Evolutionary conservation across 2,329 filamentous ascomycete species (phyloP), one percentile per base, ranked within the genome.

Genomic region (Alternaria triticimaculans): DNA sequence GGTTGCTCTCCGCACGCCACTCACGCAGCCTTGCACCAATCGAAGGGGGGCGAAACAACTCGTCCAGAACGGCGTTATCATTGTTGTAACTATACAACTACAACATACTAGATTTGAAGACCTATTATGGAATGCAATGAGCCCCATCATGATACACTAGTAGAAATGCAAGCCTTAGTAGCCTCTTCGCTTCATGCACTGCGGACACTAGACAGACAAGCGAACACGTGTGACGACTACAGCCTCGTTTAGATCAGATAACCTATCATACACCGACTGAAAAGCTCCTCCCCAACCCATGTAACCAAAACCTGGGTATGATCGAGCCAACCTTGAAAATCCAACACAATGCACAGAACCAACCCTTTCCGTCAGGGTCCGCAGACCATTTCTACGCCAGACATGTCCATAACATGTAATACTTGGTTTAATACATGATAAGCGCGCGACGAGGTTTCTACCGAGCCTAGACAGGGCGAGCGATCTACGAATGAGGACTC

Each of bases 181-280:
- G 64, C 33, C 58, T 65, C 49, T 41, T 50, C 65, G 54, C 55
- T 58, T 63, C 57, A 72, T 69, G 67, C 70, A 67, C 57, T 58
- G 65, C 69, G 63, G 69, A 69, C 70, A 69, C 69, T 71, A 70
- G 18, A 25, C 23, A 50, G 50, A 63, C 62, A 71, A 72, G 70
- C 67, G 67, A 72, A 60, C 65, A 67, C 65, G 59, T 69, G 66
- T 45, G 15, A 45, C 15, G 51, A 63, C 56, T 50, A 49, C 23
- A 60, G 48, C 56, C 30, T 64, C 48, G 54, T 28, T 49, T 48
- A 12, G 23, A 44, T 45, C 30, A 55, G 25, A 55, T 50, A 57
- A 60, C 30, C 15, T 64, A 66, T 61, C 64, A 68, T 68, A 65
- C 63, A 67, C 41, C 57, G 46, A 61, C 12, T 33, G 28, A 48